A percentile compares a stretch with the other conserved stretches of the same genome.
phyloP scores from a whole-genome alignment of 2,329 filamentous ascomycete species.

The Alternaria metachromatica region DNA sequence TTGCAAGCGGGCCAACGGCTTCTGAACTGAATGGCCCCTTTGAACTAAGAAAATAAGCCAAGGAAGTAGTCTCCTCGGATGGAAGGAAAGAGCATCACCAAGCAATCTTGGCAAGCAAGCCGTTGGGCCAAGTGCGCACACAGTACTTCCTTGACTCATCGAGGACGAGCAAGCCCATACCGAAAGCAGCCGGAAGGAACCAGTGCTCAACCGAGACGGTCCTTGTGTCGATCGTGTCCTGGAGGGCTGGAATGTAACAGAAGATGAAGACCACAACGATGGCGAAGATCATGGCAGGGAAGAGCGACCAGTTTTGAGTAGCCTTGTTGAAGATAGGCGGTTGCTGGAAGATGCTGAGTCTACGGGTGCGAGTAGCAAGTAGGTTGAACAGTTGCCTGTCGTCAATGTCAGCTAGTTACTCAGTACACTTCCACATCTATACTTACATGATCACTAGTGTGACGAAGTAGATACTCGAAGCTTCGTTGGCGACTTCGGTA shows the following conservation, averaged over 20 bases:
- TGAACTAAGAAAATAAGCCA: neutral
- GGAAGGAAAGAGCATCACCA: constrained; percentile 58
- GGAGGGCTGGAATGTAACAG: constrained; percentile 70
- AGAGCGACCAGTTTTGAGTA: constrained; percentile 73
- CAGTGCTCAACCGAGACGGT: constrained; percentile 74
- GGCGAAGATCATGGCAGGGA: constrained; percentile 73
- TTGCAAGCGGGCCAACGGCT: neutral
- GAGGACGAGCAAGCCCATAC: constrained; percentile 66
- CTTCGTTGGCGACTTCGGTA: constrained; percentile 64
- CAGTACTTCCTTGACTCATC: constrained; percentile 72
- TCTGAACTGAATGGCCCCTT: neutral
- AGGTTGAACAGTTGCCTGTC: constrained; percentile 76
- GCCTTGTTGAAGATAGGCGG: constrained; percentile 68
- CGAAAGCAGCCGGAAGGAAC: constrained; percentile 78
- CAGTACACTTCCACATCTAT: neutral
- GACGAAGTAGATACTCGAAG: constrained; percentile 79
- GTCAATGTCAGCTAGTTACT: constrained; percentile 9
- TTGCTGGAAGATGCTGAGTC: constrained; percentile 72
- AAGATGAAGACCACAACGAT: constrained; percentile 72
- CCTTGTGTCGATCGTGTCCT: constrained; percentile 66
- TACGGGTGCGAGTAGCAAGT: constrained; percentile 68
- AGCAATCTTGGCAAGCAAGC: constrained; percentile 65
- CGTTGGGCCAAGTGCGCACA: constrained; percentile 65
- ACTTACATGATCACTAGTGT: constrained; percentile 78
- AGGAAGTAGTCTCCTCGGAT: neutral